phyloP scores from a whole-genome alignment of 2,329 filamentous ascomycete genomes.

The Pseudogymnoascus destructans region DNA sequence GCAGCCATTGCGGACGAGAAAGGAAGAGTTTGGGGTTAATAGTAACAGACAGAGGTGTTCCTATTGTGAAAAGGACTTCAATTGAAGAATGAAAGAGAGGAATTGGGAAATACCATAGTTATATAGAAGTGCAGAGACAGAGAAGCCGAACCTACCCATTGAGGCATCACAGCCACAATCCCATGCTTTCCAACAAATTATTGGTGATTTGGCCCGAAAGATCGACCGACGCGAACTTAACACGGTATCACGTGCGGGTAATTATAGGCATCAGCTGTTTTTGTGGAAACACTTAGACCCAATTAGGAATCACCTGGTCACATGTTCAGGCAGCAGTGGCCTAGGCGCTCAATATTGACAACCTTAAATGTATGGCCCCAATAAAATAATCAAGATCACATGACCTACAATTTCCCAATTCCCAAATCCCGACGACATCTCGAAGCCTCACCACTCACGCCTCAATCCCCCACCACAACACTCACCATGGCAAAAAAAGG shows the following conservation, averaged over 20 bases:
- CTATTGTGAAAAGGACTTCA: not conserved
- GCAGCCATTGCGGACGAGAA: not conserved
- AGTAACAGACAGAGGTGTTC: not conserved
- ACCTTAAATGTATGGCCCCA: not conserved
- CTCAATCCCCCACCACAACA: slow-evolving; percentile 5
- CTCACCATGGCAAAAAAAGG: slow-evolving; percentile 33
- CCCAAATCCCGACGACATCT: not conserved
- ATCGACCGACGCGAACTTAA: not conserved
- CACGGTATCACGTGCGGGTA: not conserved
- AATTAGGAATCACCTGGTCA: not conserved
- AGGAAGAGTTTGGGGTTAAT: not conserved
- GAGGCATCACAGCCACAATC: not conserved
- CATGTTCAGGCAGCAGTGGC: not conserved
- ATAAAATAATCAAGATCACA: not conserved
- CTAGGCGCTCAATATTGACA: not conserved
- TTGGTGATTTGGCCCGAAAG: not conserved
- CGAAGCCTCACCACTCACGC: not conserved
- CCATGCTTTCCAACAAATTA: not conserved
- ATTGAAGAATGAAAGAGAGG: not conserved
- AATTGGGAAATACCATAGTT: not conserved
- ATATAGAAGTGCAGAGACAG: not conserved
- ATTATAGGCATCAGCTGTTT: slow-evolving; percentile 6
- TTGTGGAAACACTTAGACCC: not conserved
- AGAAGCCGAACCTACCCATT: slow-evolving; percentile 6
- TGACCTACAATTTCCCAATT: slow-evolving; percentile 1